Base-by-base conservation (phyloP, 768 basidiomycete species). In the Podaxis pistillaris region DNA sequence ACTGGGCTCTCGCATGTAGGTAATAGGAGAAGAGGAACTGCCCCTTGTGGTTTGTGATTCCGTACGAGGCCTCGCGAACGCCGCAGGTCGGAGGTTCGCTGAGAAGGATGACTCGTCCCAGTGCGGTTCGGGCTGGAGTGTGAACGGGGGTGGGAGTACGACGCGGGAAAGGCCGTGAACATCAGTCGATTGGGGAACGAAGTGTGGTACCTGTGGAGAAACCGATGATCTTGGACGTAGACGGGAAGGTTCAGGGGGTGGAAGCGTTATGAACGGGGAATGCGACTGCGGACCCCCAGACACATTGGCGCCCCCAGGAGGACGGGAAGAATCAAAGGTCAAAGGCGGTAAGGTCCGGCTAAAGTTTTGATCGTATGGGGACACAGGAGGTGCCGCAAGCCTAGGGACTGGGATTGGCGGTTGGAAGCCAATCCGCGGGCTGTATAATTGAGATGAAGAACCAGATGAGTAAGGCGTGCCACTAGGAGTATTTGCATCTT, bases 81-180 rank as follows among this genome's bases (percentile, higher is more conserved):
- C 73, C 17, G 67, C 64, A 41, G 79, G 75, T 65, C 79, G 71
- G 5, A 78, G 75, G 64, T 70, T 67, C 8, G 79, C 70, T 26
- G 70, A 62, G 69, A 80, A 81, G 0, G 77, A 68, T 2, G 75
- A 71, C 46, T 73, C 76, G 60, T 87, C 83, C 88, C 89, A 90
- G 56, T 84, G 87, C 1, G 88, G 88, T 57, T 74, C 76, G 2
- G 89, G 89, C 69, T 90, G 86, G 3, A 91, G 74, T 9, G 86
- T 83, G 68, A 85, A 89, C 2, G 89, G 89, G 15, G 88, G 82
- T 15, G 81, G 79, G 60, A 81, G 71, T 60, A 69, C 67, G 57
- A 69, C 64, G 24, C 72, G 59, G 28, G 70, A 65, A 22, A 70
- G 66, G 46, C 66, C 63, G 63, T 72, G 65, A 30, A 70, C 63